These are phyloP conservation scores for Auriscalpium orientale DNA, from an alignment of 768 basidiomycete species.

Conservation along the genomic window DNA sequence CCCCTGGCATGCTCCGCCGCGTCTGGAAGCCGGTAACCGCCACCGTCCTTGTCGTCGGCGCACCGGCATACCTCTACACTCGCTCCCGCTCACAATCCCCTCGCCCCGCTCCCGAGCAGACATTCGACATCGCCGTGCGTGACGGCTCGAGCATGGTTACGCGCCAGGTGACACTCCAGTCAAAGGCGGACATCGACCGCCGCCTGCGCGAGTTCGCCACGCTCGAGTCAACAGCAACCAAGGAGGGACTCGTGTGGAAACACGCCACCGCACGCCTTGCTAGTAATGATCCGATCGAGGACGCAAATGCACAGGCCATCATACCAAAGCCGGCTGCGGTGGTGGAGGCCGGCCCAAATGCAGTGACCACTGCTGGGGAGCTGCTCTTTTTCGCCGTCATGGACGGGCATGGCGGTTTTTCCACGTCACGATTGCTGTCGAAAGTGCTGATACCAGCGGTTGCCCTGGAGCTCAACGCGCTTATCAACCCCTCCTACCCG, in stretches of 20 bases:
- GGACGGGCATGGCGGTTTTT: constrained; percentile 83
- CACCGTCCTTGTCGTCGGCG: constrained; percentile 43
- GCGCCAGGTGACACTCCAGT: constrained; percentile 47
- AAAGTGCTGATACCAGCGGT: constrained; percentile 81
- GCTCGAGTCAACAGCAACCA: constrained; percentile 37
- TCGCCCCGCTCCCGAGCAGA: constrained; percentile 20
- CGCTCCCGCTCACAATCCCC: constrained; percentile 26
- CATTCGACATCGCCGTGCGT: constrained; percentile 54
- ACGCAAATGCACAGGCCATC: constrained; percentile 68
- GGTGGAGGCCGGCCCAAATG: constrained; percentile 24
- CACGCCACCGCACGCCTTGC: constrained; percentile 73
- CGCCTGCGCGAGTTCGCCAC: constrained; percentile 51
- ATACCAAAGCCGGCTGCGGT: constrained; percentile 42
- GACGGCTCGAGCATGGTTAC: constrained; percentile 53
- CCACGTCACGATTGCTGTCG: constrained; percentile 80
- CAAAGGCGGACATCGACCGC: constrained; percentile 46
- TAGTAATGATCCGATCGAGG: constrained; percentile 90
- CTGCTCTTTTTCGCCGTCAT: constrained; percentile 82
- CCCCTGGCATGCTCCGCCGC: constrained; percentile 46
- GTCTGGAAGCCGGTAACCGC: constrained; percentile 65
- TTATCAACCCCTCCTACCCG: constrained; percentile 33
- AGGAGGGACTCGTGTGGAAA: constrained; percentile 58
- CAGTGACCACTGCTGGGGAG: constrained; percentile 56
- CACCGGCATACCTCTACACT: constrained; percentile 56
- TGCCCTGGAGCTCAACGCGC: constrained; percentile 59